phyloP scores from a whole-genome alignment of 1,139 yeast genomes.

The Magnusiomyces ingens region DNA sequence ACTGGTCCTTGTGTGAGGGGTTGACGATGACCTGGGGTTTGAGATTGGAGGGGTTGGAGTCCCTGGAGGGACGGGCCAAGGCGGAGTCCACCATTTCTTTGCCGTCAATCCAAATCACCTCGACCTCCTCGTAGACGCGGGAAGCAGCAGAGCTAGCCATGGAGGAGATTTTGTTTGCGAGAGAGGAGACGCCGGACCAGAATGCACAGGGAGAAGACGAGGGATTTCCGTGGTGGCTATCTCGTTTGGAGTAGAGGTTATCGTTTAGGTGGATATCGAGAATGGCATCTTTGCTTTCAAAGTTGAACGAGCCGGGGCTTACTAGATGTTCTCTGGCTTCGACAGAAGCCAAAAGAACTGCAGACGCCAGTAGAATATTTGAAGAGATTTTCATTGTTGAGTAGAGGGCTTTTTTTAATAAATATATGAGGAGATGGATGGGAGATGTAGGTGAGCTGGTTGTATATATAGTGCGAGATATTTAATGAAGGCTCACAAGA shows the following conservation, averaged over 20 bases:
- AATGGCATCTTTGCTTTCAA: neutral
- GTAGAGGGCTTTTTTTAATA: too few relatives aligned
- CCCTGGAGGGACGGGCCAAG: neutral
- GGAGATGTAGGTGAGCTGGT: too few relatives aligned
- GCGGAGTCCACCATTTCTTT: neutral
- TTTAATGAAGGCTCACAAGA: too few relatives aligned
- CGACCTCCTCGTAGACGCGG: neutral
- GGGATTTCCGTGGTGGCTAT: neutral
- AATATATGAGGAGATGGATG: too few relatives aligned
- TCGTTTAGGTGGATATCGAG: neutral
- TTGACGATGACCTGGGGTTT: neutral
- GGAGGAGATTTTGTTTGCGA: neutral
- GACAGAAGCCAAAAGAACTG: neutral
- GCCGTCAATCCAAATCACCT: neutral
- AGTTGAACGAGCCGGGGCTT: neutral
- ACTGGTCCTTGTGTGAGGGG: neutral
- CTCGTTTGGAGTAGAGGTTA: neutral
- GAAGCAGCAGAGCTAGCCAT: neutral
- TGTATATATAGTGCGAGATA: too few relatives aligned
- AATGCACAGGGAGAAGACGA: neutral
- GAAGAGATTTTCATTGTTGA: neutral
- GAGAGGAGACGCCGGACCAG: neutral
- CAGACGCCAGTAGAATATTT: neutral
- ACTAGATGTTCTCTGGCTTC: neutral
- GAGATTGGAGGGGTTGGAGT: neutral